Conservation (phyloP, 306 rosid genomes). For the Malus sylvestris region DNA sequence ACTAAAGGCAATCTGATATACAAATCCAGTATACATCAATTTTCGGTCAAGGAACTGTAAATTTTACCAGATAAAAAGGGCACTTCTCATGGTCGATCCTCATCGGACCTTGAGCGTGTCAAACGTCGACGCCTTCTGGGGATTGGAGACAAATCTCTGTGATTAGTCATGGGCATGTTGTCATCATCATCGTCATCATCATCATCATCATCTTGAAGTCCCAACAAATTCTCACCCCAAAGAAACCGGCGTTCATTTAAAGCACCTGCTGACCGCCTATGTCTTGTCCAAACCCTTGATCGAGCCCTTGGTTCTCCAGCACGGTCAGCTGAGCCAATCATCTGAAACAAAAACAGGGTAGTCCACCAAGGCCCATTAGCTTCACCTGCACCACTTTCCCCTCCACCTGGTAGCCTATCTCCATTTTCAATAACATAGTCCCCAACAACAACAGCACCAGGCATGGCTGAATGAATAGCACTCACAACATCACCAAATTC, state of each 20-base stretch:
- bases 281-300: conserved; percentile 68
- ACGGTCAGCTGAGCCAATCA: conserved; percentile 65
- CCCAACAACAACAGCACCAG: conserved; percentile 81
- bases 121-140: conserved; percentile 78
- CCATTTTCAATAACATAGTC: conserved; percentile 86
- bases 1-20: conserved; percentile 18
- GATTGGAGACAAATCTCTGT: conserved; percentile 42
- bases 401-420: conserved; percentile 51
- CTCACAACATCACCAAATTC: conserved; percentile 88
- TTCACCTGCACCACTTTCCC: conserved; percentile 37
- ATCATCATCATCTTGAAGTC: conserved; percentile 38
- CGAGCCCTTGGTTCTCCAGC: conserved; percentile 60
- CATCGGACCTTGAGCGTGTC: conserved; percentile 57
- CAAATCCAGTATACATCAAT: conserved; percentile 19
- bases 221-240: conserved; percentile 83
- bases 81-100: conserved; percentile 40
- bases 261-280: conserved; percentile 45
- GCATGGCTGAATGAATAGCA: conserved; percentile 81
- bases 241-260: conserved; percentile 54
- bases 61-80: conserved; percentile 38
- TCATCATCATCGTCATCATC: conserved; percentile 19
- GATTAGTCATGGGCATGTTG: conserved; percentile 34
- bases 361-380: conserved; percentile 63
- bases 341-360: conserved; percentile 65
- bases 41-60: conserved; percentile 19